A percentile compares a stretch with the other conserved stretches of the same genome.
Conservation (phyloP, 2,329 filamentous ascomycete genomes). For the Colletotrichum acutatum region DNA sequence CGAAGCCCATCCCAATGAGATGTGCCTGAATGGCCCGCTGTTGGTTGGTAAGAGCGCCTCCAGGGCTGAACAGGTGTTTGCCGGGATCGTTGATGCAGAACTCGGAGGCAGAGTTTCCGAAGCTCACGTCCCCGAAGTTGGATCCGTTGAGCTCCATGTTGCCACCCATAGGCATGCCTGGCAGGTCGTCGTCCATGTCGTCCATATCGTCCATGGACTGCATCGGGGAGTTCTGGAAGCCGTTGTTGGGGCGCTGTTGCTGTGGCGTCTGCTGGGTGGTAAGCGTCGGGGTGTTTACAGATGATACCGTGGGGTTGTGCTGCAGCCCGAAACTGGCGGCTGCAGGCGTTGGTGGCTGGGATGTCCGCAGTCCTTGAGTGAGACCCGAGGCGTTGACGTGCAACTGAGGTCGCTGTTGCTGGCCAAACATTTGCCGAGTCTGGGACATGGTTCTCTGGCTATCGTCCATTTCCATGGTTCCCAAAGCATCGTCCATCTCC, state of each 20-base stretch:
- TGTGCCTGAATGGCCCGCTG: conserved; percentile 75
- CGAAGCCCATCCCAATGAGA: conserved; percentile 78
- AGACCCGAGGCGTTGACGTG: conserved; percentile 83
- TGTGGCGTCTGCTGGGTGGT: conserved; percentile 77
- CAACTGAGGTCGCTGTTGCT: conserved; percentile 75
- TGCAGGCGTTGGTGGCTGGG: conserved; percentile 87
- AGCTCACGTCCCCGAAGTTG: conserved; percentile 62
- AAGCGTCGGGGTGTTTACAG: conserved; percentile 93
- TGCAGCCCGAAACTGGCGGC: conserved; percentile 82
- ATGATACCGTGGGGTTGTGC: conserved; percentile 96
- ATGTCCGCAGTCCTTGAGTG: conserved; percentile 82
- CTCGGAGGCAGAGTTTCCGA: conserved; percentile 62
- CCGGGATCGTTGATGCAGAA: conserved; percentile 90
- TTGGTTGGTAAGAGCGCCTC: conserved; percentile 73
- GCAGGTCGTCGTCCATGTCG: conserved; percentile 80
- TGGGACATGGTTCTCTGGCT: conserved; percentile 75
- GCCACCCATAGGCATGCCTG: conserved; percentile 70
- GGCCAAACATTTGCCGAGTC: conserved; percentile 75
- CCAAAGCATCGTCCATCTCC: conserved; percentile 92
- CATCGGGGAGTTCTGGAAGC: conserved; percentile 64
- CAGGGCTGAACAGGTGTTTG: conserved; percentile 91
- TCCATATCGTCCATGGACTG: conserved; percentile 74
- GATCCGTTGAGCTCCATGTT: conserved; percentile 68
- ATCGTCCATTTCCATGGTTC: conserved; percentile 72
- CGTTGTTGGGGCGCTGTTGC: conserved; percentile 48